Conservation (phyloP, 345 rosid species). For the Euclidium syriacum region DNA sequence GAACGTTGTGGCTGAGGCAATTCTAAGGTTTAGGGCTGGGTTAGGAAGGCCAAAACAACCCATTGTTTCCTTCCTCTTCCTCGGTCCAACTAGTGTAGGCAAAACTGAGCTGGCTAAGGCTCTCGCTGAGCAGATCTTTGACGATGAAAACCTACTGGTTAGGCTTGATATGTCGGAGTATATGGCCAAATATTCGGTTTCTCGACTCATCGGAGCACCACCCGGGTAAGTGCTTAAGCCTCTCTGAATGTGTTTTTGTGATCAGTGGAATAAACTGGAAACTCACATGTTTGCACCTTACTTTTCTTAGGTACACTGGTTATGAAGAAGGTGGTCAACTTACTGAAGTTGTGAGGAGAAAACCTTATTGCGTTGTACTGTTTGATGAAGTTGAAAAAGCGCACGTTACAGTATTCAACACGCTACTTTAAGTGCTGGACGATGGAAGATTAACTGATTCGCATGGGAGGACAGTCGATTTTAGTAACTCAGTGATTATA, state of each 20-base stretch:
- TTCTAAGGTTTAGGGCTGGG: conserved; percentile 81
- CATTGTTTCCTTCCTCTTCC: conserved; percentile 77
- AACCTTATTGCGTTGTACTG: conserved; percentile 75
- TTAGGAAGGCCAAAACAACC: conserved; percentile 95
- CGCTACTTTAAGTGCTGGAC: conserved; percentile 85
- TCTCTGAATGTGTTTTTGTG: neutral
- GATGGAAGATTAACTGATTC: conserved; percentile 89
- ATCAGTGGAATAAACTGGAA: too few species aligned
- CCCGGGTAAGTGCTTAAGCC: conserved; percentile 54
- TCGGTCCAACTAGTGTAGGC: conserved; percentile 97
- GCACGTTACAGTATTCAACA: conserved; percentile 79
- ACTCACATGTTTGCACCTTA: neutral
- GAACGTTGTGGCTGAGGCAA: conserved; percentile 74
- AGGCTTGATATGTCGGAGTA: conserved; percentile 89
- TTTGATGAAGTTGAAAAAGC: conserved; percentile 97
- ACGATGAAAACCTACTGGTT: conserved; percentile 67
- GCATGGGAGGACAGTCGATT: conserved; percentile 88
- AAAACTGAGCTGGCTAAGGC: conserved; percentile 93
- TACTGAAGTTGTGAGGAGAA: conserved; percentile 83
- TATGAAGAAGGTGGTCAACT: conserved; percentile 96
- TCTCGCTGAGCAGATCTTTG: conserved; percentile 88
- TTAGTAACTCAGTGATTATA: conserved; percentile 71
- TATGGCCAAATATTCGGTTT: conserved; percentile 79
- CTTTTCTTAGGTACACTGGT: conserved; percentile 75
- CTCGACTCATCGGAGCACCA: conserved; percentile 82